Conservation (phyloP, 1,284 basidiomycete genomes). For the Sphaerobolus stellatus region DNA sequence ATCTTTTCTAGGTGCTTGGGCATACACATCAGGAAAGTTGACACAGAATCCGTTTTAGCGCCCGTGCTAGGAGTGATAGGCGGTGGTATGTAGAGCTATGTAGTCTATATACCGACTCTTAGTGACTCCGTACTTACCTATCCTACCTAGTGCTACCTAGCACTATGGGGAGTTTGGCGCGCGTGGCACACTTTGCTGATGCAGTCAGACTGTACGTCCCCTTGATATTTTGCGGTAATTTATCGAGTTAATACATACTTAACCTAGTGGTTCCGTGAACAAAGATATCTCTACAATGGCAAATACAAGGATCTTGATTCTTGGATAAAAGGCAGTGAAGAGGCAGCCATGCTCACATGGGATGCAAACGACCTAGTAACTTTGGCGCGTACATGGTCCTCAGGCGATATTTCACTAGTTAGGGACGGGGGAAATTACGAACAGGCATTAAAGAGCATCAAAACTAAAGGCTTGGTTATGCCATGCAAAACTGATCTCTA, state of each 20-base stretch:
- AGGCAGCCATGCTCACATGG: constrained; percentile 46
- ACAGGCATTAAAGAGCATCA: constrained; percentile 40
- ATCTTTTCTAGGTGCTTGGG: constrained; percentile 46
- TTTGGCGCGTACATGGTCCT: constrained; percentile 55
- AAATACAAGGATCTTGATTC: constrained; percentile 48
- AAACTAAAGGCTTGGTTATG: constrained; percentile 54
- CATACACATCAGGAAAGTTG: no score
- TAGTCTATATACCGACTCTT: no score
- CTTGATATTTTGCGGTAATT: no score
- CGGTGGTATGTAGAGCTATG: no score
- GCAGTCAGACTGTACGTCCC: no score
- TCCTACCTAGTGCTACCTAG: no score
- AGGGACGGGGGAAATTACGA: constrained; percentile 44
- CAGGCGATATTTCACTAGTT: constrained; percentile 49
- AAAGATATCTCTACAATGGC: constrained; percentile 45
- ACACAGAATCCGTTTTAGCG: no score
- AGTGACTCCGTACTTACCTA: no score
- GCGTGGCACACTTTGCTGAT: no score
- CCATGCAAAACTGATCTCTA: constrained; percentile 60
- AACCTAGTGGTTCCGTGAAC: constrained; percentile 51
- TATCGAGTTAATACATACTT: constrained; percentile 29
- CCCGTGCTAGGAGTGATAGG: no score
- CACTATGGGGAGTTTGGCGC: no score
- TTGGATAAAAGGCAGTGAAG: constrained; percentile 55
- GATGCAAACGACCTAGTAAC: constrained; percentile 58